These are phyloP conservation scores for Grammothele lineata DNA, from an alignment of 768 basidiomycete genomes.

Conservation along the genomic window DNA sequence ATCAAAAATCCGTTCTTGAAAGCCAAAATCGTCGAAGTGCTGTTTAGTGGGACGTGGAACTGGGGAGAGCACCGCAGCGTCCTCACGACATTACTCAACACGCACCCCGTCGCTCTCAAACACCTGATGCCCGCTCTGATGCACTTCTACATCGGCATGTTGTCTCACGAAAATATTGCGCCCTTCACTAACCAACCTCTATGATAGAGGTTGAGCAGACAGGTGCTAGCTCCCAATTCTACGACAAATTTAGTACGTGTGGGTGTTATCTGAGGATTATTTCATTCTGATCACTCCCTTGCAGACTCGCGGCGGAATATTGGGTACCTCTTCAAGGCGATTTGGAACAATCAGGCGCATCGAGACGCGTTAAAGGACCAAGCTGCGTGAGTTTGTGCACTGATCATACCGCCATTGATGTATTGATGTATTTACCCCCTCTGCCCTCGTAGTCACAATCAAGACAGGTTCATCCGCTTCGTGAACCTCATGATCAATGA, in stretches of 20 bases:
- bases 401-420: too few relatives aligned
- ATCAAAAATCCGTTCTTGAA: constrained; percentile 99
- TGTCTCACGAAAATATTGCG: too few relatives aligned
- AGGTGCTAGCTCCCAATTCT: constrained; percentile 96
- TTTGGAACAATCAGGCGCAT: constrained; percentile 90
- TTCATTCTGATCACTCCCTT: not conserved
- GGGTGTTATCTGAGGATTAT: too few relatives aligned
- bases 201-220: constrained; percentile 90
- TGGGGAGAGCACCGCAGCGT: constrained; percentile 67
- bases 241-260: constrained; percentile 90
- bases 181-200: not conserved
- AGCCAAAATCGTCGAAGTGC: constrained; percentile 87
- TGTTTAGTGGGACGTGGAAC: constrained; percentile 69
- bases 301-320: constrained; percentile 66
- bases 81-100: constrained; percentile 78
- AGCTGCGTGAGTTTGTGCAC: constrained; percentile 67
- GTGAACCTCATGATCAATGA: constrained; percentile 99
- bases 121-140: constrained; percentile 90
- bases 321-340: constrained; percentile 77
- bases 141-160: constrained; percentile 86
- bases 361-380: constrained; percentile 81
- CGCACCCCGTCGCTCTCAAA: constrained; percentile 78
- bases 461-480: constrained; percentile 92
- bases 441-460: constrained; percentile 46
- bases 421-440: too few relatives aligned